phyloP scores from a whole-genome alignment of 164 flowering plant genomes.

The Vitis cinerea region DNA sequence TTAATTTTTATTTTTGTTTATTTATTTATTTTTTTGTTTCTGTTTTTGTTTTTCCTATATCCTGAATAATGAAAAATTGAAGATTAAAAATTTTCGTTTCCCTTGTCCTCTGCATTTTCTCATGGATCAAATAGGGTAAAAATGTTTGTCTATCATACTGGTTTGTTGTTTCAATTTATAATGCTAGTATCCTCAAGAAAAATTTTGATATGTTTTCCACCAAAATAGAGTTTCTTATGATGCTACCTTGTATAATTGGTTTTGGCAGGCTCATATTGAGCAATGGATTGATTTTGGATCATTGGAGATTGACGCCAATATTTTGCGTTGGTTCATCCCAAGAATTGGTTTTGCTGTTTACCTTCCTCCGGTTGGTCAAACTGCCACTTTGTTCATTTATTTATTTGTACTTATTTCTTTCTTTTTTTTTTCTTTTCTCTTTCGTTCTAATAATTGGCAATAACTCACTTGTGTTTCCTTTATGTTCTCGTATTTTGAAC shows the following conservation, averaged over 20 bases:
- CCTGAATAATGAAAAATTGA: no score
- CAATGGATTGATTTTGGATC: conserved; percentile 89
- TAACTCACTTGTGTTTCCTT: background rate
- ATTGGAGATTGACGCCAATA: conserved; percentile 59
- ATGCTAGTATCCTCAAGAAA: background rate
- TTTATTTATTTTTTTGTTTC: no score
- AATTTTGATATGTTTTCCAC: background rate
- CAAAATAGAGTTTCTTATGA: background rate
- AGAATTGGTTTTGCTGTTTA: conserved; percentile 43
- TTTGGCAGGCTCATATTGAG: conserved; percentile 60
- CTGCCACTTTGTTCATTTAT: background rate
- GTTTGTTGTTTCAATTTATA: no score
- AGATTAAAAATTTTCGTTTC: no score
- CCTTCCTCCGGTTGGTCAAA: conserved; percentile 52
- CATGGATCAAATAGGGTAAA: no score
- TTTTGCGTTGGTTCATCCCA: conserved; percentile 47
- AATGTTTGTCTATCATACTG: no score
- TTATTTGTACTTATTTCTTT: background rate
- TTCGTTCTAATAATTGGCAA: background rate
- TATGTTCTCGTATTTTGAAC: background rate
- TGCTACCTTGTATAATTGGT: background rate
- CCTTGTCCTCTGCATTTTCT: no score
- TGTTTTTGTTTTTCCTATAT: no score
- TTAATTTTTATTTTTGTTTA: no score
- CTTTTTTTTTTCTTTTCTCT: background rate